Evolutionary conservation across 306 rosid species (phyloP), one percentile per base, ranked within the genome.

Genomic region (Arachis hypogaea): DNA sequence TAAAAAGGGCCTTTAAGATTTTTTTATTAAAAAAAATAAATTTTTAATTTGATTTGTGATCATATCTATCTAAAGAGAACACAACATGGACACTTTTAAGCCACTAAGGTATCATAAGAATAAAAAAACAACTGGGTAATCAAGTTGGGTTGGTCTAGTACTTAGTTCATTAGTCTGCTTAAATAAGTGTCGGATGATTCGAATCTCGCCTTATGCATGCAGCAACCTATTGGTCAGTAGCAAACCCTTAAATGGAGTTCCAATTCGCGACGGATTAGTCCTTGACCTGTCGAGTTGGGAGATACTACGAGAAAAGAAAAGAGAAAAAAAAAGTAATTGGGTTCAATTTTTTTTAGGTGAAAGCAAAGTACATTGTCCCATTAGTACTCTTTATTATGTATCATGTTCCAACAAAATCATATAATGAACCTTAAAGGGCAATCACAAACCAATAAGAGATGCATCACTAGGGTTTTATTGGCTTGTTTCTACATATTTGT

Each of bases 21-120:
- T 64, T 33, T 33, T 0, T 33, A 2, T 2, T 33, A 33, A 33
- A 33, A 33, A 33, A 33, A 33, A 33, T 33, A 33, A 33, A 3
- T 33, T 33, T 33, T 33, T 2, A 33, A 33, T 63, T 73, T 77
- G 81, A 80, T 82, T 82, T 85, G 77, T 78, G 81, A 64, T 78
- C 88, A 74, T 84, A 58, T 79, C 58, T 71, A 78, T 77, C 76
- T 61, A 79, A 80, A 77, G 73, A 66, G 70, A 74, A 44, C 70
- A 73, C 69, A 69, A 68, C 3, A 73, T 65, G 86, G 85, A 77
- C 83, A 33, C 88, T 91, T 80, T 73, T 71, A 63, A 63, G 71
- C 82, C 92, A 93, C 96, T 88, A 81, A 18, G 46, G 47, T 75
- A 73, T 70, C 66, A 55, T 72, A 66, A 73, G 76, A 75, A 78